These are phyloP conservation scores for Arthrinium phaeospermum DNA, from an alignment of 2,329 filamentous ascomycete genomes.

Conservation along the genomic window DNA sequence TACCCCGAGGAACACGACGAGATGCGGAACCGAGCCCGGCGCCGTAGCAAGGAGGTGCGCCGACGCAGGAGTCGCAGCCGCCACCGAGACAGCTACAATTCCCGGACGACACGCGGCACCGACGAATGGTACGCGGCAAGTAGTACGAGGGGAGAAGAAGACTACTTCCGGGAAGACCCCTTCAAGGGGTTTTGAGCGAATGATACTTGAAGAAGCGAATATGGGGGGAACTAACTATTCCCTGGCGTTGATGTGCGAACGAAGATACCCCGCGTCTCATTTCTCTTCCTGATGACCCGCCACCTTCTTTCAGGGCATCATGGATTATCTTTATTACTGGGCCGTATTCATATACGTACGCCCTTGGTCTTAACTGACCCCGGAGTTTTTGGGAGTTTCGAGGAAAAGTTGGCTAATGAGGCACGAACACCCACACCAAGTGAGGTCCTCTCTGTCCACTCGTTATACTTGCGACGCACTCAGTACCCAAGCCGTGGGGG, in stretches of 20 bases:
- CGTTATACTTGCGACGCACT: not conserved
- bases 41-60: conserved; percentile 61
- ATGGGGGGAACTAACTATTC: not conserved
- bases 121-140: conserved; percentile 57
- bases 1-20: conserved; percentile 57
- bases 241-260: conserved; percentile 3
- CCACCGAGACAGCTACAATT: conserved; percentile 57
- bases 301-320: not conserved
- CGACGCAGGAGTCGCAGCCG: conserved; percentile 56
- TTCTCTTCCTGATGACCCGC: not conserved
- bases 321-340: not conserved
- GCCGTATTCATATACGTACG: not conserved
- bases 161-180: conserved; percentile 64
- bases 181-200: conserved; percentile 62
- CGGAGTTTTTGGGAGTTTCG: not conserved
- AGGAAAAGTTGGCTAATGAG: conserved; percentile 1
- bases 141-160: conserved; percentile 57
- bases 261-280: conserved; percentile 11
- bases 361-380: not conserved
- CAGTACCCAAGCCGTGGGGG: not conserved
- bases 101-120: conserved; percentile 50
- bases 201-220: not conserved
- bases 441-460: not conserved
- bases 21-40: conserved; percentile 51
- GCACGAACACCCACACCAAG: not conserved